These are phyloP conservation scores for Phytophthora kernoviae DNA, from an alignment of 352 stramenopile species.

Conservation along the genomic window DNA sequence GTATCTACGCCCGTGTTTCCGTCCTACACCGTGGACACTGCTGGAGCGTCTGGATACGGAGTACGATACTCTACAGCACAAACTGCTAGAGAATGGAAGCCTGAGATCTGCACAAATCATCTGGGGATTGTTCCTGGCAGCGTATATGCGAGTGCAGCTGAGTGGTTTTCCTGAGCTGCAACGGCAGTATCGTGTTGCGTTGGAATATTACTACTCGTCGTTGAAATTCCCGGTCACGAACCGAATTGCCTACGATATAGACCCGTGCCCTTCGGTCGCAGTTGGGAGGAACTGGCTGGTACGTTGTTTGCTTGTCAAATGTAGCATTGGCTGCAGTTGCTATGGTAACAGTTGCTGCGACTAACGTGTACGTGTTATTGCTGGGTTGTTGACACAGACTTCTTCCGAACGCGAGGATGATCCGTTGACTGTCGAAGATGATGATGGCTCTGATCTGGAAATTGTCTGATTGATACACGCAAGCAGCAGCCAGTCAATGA, in stretches of 20 bases:
- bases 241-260: slow-evolving; percentile 23
- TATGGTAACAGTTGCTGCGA: slow-evolving; percentile 2
- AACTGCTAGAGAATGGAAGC: slow-evolving; percentile 22
- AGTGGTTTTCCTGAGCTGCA: slow-evolving; percentile 47
- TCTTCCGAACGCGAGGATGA: slow-evolving; percentile 44
- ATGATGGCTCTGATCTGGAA: slow-evolving; percentile 23
- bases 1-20: slow-evolving; percentile 31
- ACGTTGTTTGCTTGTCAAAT: slow-evolving; percentile 7
- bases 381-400: slow-evolving; percentile 23
- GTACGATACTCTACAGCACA: slow-evolving; percentile 25
- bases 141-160: slow-evolving; percentile 44
- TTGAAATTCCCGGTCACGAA: slow-evolving; percentile 41
- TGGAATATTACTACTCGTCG: slow-evolving; percentile 66
- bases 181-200: slow-evolving; percentile 54
- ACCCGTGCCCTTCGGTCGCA: slow-evolving; percentile 44
- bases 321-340: neutral
- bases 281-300: slow-evolving; percentile 59
- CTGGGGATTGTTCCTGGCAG: slow-evolving; percentile 40
- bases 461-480: slow-evolving; percentile 41
- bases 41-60: slow-evolving; percentile 53
- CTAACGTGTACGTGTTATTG: slow-evolving; percentile 7
- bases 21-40: slow-evolving; percentile 48
- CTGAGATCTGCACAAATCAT: slow-evolving; percentile 13
- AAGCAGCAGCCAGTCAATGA: slow-evolving; percentile 1
- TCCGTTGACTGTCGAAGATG: slow-evolving; percentile 36